phyloP scores from a whole-genome alignment of 73 alveolate species.

The Paramecium biaurelia region DNA sequence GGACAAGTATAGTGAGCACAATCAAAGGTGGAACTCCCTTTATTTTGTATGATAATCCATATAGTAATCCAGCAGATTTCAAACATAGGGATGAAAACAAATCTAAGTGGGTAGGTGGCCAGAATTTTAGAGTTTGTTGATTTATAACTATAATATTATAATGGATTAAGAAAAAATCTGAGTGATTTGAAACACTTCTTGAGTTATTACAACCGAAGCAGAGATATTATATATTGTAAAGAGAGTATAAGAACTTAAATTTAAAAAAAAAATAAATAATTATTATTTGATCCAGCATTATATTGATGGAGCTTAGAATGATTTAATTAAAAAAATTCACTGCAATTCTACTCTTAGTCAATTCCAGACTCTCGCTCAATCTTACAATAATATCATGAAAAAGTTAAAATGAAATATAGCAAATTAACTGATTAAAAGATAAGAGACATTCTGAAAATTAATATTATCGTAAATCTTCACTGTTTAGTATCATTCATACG shows the following conservation, averaged over 20 bases:
- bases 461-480: not conserved
- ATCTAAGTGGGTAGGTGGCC: not conserved
- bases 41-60: conserved; percentile 17
- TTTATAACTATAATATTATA: conserved; percentile 1
- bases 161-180: conserved; percentile 17
- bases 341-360: not conserved
- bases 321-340: not conserved
- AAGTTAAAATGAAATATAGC: not conserved
- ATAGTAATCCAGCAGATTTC: not conserved
- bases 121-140: conserved; percentile 21
- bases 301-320: not conserved
- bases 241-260: not conserved
- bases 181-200: not conserved
- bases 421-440: not conserved
- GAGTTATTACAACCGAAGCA: not conserved
- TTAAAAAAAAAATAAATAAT: not conserved
- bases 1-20: not conserved
- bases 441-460: not conserved
- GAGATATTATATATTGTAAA: not conserved
- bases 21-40: not conserved
- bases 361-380: not conserved
- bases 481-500: not conserved
- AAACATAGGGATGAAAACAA: conserved; percentile 26
- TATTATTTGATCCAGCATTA: not conserved
- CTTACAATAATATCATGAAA: not conserved